Base-by-base conservation (phyloP, 768 basidiomycete genomes). In the Amanita brunnescens region DNA sequence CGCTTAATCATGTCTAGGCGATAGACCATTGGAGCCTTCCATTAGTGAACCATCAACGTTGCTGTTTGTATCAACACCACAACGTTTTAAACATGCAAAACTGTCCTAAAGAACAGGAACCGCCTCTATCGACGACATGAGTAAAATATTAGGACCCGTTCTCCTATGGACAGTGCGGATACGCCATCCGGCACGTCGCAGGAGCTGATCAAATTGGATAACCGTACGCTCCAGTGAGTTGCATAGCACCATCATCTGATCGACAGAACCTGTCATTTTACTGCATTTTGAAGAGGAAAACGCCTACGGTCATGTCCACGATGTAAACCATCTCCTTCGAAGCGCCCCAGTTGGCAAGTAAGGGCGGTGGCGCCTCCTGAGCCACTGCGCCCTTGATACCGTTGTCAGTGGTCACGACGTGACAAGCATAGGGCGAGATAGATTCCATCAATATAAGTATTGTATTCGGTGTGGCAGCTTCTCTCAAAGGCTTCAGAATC, bases 141-240 rank as follows among this genome's bases (percentile, higher is more conserved):
- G 59, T 1, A 45, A 52, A 26, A 54, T 56, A 30, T 59, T 55
- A 3, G 41, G 37, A 0, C 58, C 63, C 16, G 56, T 33, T 35
- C 55, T 58, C 18, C 61, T 59, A 20, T 51, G 46, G 6, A 71
- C 60, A 2, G 40, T 57, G 0, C 48, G 58, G 10, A 71, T 26
- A 45, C 62, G 61, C 70, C 71, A 74, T 5, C 72, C 72, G 0
- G 64, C 56, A 29, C 51, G 54, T 0, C 49, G 49, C 3, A 68
- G 53, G 5, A 73, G 59, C 12, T 54, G 52, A 1, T 56, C 55
- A n/a, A 70, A 59, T 47, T 73, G 66, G 1, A 49, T 53, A 20
- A 67, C 55, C 0, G 70, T 74, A 7, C 73, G 64, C 48, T 74
- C 72, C 45, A 68, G 66, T 2, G 65, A 63, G 46, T 72, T 72